Percentiles rank a stretch among this genome's conserved stretches.
phyloP scores from a whole-genome alignment of 2,329 filamentous ascomycete species.

The Apiospora koreana region DNA sequence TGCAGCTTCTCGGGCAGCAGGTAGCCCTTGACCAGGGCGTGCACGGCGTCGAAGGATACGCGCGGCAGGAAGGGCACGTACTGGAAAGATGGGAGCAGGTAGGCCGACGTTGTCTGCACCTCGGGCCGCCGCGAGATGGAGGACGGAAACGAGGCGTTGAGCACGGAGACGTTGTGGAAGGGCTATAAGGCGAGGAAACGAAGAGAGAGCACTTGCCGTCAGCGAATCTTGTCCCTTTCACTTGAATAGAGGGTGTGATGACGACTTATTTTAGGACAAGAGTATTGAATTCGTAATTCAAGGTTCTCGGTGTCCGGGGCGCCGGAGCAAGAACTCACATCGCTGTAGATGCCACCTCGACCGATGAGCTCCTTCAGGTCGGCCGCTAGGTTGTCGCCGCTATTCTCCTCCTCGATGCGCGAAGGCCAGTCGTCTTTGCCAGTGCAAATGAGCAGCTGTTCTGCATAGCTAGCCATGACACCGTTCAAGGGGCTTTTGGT shows the following conservation, averaged over 20 bases:
- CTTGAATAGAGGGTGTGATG: background rate
- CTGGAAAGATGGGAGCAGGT: slow-evolving; percentile 82
- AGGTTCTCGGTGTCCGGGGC: too few relatives aligned
- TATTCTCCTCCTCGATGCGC: slow-evolving; percentile 80
- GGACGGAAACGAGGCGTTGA: slow-evolving; percentile 74
- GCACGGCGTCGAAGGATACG: slow-evolving; percentile 54
- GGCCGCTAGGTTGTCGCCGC: slow-evolving; percentile 65
- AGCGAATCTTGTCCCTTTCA: slow-evolving; percentile 23
- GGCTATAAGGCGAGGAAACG: slow-evolving; percentile 54
- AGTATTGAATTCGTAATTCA: too few relatives aligned
- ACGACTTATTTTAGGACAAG: too few relatives aligned
- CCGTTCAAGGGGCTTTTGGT: slow-evolving; percentile 68
- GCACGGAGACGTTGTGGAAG: slow-evolving; percentile 77
- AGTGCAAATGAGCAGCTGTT: slow-evolving; percentile 84
- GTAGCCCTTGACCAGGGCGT: slow-evolving; percentile 64
- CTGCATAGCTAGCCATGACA: slow-evolving; percentile 74
- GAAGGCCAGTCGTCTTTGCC: slow-evolving; percentile 80
- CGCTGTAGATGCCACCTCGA: slow-evolving; percentile 63
- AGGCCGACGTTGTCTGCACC: slow-evolving; percentile 62
- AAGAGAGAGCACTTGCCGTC: slow-evolving; percentile 31
- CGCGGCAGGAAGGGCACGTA: slow-evolving; percentile 74
- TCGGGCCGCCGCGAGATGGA: slow-evolving; percentile 36
- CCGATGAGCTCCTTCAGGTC: slow-evolving; percentile 72
- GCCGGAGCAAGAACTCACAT: slow-evolving; percentile 51
- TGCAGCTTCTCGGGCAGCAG: slow-evolving; percentile 66